phyloP scores from a whole-genome alignment of 1,139 yeast species.

The Nakaseomyces delphensis region DNA sequence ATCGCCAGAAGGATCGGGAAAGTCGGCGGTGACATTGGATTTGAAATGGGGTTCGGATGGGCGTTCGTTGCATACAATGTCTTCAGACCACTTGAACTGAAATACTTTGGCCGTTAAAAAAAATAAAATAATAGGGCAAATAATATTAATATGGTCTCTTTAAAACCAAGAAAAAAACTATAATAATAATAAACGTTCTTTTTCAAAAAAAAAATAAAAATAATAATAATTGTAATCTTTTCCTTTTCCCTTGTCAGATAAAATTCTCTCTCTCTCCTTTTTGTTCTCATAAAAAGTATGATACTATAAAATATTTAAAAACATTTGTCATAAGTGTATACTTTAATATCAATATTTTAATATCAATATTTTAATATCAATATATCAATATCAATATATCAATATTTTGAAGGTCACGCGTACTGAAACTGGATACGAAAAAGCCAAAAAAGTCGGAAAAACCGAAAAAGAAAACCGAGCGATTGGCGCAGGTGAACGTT shows the following conservation, averaged over 20 bases:
- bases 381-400: neutral
- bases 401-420: neutral
- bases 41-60: slow-evolving; percentile 67
- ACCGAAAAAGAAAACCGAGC: neutral
- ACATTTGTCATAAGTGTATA: neutral
- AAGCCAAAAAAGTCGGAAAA: neutral
- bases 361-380: no score
- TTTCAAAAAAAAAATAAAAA: no score
- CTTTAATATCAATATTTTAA: no score
- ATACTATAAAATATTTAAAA: no score
- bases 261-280: no score
- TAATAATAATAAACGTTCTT: no score
- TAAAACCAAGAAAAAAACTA: neutral
- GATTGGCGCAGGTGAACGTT: no score
- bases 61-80: slow-evolving; percentile 56
- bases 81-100: slow-evolving; percentile 61
- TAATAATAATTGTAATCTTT: neutral
- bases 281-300: no score
- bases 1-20: slow-evolving; percentile 55
- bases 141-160: no score
- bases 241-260: no score
- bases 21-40: slow-evolving; percentile 80
- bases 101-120: slow-evolving; percentile 44
- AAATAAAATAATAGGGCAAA: no score
- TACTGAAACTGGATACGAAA: neutral